Base-by-base conservation (phyloP, 179 eudicot genomes). In the Beta lomatogona region DNA sequence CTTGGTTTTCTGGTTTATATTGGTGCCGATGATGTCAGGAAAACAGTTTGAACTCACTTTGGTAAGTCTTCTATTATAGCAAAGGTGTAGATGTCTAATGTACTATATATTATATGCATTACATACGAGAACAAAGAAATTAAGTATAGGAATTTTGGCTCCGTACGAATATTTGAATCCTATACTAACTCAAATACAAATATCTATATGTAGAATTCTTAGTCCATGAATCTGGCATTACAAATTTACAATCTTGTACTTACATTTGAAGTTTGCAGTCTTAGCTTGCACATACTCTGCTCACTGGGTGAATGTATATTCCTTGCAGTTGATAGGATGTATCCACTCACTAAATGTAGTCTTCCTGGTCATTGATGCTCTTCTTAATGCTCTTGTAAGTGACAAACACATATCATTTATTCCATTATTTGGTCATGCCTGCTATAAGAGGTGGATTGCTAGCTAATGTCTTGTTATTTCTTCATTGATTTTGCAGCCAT, bases 311-410 rank as follows among this genome's bases (percentile, higher is more conserved):
- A 31, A 10, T 4, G 15, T 48, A 48, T 48, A 48, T 4, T 59
- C 28, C 44, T 18, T 52, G 76, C 94, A 95, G 98, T 80, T 92
- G 80, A 90, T 91, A 36, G 94, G 88, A 61, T 81, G 81, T 86
- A 88, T 92, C 86, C 98, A 95, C 79, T 85, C 94, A 11, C 83
- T 93, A 66, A 95, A 95, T 72, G 97, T 90, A 45, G 86, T 92
- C 79, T 91, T 92, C 75, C 92, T 95, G 67, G 53, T 89, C 65
- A 65, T 93, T 63, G 98, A 95, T 82, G 89, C 98, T 50, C 83
- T 87, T 65, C 82, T 93, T 44, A 93, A 92, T 79, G 84, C 86
- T 64, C 85, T 90, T 44, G 98, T 93, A 89, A 89, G 94, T 85
- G 28, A n/a, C 5, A 36, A 61, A 21, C 25, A 7, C 75, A 70